Base-by-base conservation (phyloP, 73 alveolate genomes). In the Tetrahymena malaccensis region DNA sequence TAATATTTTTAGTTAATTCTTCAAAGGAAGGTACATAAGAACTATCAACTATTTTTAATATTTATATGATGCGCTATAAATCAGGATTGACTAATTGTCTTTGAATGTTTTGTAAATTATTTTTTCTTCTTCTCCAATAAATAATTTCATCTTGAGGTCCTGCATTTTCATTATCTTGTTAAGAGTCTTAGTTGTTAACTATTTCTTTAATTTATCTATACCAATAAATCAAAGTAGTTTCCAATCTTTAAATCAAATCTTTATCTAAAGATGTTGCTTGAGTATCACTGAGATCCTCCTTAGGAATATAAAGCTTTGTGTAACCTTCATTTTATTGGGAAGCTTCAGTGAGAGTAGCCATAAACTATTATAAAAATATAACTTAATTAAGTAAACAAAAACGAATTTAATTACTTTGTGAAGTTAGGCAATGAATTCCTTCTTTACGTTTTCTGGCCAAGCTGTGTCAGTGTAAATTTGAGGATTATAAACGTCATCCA, bases 361-460 rank as follows among this genome's bases (percentile, higher is more conserved):
- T 98, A 93, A 98, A 99, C 83, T 50, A 21, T 6, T 40, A 50
- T 27, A 50, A 50, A 50, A 50, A 50, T 0, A 19, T 1, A 50
- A 21, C 9, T 19, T 1, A 15, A 50, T 11, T 50, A 50, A 50
- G 44, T 4, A 40, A 50, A 50, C n/a, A 50, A 19, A 50, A 50
- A 15, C 6, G 16, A 50, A 50, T 50, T 5, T 50, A 44, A 50
- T 50, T 50, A 50, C 83, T 96, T 98, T 99, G 97, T 99, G 99
- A 96, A 99, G 98, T 93, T 98, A 95, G 70, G 99, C 98, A n/a
- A 98, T 97, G 96, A 99, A 98, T 93, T 99, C 99, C 95, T 99
- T 99, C 97, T 98, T 98, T 2, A 99, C 99, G 34, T 99, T 99
- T 95, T 99, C 99, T 34, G 99, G 99, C 99, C 99, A 99, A 83